Base-by-base conservation (phyloP, 2,329 filamentous ascomycete genomes). In the Exophiala viscosa region DNA sequence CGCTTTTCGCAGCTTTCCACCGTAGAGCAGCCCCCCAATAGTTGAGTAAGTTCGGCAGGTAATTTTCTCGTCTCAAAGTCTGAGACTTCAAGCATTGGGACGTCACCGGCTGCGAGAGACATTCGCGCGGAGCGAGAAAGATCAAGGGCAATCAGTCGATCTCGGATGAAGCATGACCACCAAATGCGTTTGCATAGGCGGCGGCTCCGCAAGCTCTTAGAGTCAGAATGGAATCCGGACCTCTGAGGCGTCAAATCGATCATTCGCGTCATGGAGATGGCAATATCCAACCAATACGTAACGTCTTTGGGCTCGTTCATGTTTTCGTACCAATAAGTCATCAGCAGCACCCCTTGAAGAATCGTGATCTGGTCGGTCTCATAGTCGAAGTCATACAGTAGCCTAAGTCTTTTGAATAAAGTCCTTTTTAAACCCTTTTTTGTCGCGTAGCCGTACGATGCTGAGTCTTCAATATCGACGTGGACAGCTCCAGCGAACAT, bases 231-330 rank as follows among this genome's bases (percentile, higher is more conserved):
- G n/a, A n/a, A n/a, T n/a, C n/a, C 86, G 28, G 81, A 81, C 1
- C 90, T 90, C 63, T 96, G 88, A 57, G 91, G 86, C 70, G 96
- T 90, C 14, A 96, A 78, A 5, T 91, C 91, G 60, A 96, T 96
- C 10, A 90, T 96, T 69, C 96, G 90, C 47, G 90, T 90, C 42
- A 96, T 76, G 10, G 91, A 96, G 54, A 95, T 88, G 38, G 91
- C 92, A 33, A 96, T 89, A 14, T 92, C 92, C 88, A 96, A 95
- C 92, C 91, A 96, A 67, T 96, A 91, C 88, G 92, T 96, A 40
- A 91, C 96, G 68, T 96, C 92, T 70, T 96, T 96, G 67, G 96
- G 90, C 68, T 96, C 92, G 70, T 96, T 90, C 0, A 91, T 91
- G 10, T 90, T 95, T 71, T 96, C 91, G 69, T 96, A 96, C 87